phyloP scores from a whole-genome alignment of 345 rosid species.

The Punica granatum region DNA sequence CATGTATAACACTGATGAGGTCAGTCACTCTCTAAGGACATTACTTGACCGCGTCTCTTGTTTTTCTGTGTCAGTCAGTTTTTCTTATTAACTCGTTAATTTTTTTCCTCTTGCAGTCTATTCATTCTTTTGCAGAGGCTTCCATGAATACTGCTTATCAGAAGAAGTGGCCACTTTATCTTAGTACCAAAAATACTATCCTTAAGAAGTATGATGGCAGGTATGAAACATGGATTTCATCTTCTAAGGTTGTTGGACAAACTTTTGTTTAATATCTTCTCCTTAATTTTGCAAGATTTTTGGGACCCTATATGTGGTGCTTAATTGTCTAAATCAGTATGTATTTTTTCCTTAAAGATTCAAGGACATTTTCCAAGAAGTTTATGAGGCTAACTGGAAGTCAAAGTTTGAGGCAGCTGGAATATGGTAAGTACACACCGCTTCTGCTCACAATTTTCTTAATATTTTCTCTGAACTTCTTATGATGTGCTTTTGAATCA shows the following conservation, averaged over 20 bases:
- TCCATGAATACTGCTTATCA: constrained; percentile 87
- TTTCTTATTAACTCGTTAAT: constrained; percentile 9
- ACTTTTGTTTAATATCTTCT: not conserved
- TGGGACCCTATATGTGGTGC: not conserved
- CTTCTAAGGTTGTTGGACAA: not conserved
- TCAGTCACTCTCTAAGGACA: constrained; percentile 14
- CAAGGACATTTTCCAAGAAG: constrained; percentile 97
- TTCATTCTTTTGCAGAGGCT: constrained; percentile 85
- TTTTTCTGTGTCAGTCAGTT: constrained; percentile 3
- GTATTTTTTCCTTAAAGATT: constrained; percentile 39
- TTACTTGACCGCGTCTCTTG: not conserved
- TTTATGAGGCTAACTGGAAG: constrained; percentile 89
- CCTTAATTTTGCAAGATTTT: constrained; percentile 5
- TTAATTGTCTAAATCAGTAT: constrained; percentile 7
- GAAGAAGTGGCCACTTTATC: constrained; percentile 99
- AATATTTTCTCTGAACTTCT: not conserved
- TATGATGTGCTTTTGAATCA: not conserved
- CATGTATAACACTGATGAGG: constrained; percentile 99
- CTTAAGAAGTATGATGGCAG: constrained; percentile 99
- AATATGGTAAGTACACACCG: constrained; percentile 51
- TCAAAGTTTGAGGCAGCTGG: constrained; percentile 92
- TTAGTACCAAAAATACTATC: constrained; percentile 95
- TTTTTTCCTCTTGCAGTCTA: constrained; percentile 46
- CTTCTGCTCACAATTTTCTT: not conserved
- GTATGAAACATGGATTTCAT: constrained; percentile 24